Evolutionary conservation across 805 yeast genomes (phyloP).

Genomic region (Hanseniaspora lindneri): DNA sequence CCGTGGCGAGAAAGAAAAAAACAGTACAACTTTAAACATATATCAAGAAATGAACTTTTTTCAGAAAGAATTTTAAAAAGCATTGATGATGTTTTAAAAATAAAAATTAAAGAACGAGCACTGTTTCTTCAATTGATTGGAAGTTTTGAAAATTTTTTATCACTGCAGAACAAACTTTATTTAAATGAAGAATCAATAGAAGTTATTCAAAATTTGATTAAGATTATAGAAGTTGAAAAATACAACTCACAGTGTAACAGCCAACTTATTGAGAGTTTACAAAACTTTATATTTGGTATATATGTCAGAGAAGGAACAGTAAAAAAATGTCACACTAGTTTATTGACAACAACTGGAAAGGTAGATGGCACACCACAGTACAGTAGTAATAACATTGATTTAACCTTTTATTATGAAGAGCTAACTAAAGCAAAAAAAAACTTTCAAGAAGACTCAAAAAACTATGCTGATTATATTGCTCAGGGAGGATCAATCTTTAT

Average conservation of each 20-base stretch:
- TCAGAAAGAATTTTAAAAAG: conserved; percentile 5
- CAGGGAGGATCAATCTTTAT: conserved; percentile 9
- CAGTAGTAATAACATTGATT: conserved; percentile 4
- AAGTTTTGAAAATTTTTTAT: neutral
- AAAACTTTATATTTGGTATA: conserved; percentile 10
- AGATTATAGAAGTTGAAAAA: neutral
- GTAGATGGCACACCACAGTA: conserved; percentile 1
- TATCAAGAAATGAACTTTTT: conserved; percentile 1
- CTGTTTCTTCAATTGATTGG: neutral
- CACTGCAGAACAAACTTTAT: neutral
- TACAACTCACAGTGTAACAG: neutral
- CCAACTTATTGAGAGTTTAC: conserved; percentile 3
- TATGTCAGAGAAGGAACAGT: conserved; percentile 14
- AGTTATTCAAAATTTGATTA: conserved; percentile 3
- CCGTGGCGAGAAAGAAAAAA: conserved; percentile 7
- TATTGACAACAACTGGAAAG: neutral
- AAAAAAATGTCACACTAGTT: conserved; percentile 9
- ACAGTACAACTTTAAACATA: conserved; percentile 2
- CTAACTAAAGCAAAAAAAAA: conserved; percentile 4
- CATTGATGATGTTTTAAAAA: conserved; percentile 5
- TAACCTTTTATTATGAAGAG: conserved; percentile 13
- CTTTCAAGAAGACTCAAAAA: conserved; percentile 8
- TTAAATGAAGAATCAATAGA: conserved; percentile 1
- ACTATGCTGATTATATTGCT: conserved; percentile 10
- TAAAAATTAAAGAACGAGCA: neutral